phyloP scores from a whole-genome alignment of 345 rosid species.

The Psidium guajava region DNA sequence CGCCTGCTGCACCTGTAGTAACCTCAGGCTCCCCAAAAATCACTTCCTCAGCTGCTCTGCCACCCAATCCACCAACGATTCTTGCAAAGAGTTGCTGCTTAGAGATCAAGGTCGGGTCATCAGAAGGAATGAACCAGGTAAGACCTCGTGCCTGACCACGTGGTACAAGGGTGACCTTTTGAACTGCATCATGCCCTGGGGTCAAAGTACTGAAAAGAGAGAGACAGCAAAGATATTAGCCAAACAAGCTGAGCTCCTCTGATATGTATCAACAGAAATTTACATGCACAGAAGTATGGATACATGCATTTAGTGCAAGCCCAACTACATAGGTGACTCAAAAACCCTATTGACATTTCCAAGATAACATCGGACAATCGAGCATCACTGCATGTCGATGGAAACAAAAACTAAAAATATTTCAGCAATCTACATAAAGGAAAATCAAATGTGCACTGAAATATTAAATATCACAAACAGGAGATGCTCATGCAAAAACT shows the following conservation, averaged over 20 bases:
- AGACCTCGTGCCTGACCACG: conserved; percentile 98
- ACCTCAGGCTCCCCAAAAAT: conserved; percentile 96
- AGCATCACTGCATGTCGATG: background rate
- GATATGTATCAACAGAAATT: background rate
- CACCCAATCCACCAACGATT: conserved; percentile 96
- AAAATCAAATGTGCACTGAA: background rate
- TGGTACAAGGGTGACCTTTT: conserved; percentile 84
- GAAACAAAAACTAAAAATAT: background rate
- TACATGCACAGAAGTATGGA: background rate
- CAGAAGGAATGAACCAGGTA: conserved; percentile 95
- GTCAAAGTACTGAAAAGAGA: conserved; percentile 63
- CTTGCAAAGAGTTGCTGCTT: conserved; percentile 97
- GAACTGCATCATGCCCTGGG: conserved; percentile 96
- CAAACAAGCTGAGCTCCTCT: background rate
- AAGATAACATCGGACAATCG: background rate
- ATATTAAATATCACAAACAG: background rate
- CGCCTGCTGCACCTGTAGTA: conserved; percentile 96
- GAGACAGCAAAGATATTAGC: background rate
- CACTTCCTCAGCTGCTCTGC: conserved; percentile 94
- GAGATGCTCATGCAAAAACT: background rate
- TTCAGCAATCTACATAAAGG: background rate
- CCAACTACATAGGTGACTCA: background rate
- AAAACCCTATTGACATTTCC: background rate
- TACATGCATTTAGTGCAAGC: background rate
- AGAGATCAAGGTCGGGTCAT: conserved; percentile 89